Percentiles rank a stretch among this genome's conserved stretches.
These are phyloP conservation scores for Trichoderma erinaceum DNA, from an alignment of 495 filamentous ascomycete species.

Conservation along the genomic window DNA sequence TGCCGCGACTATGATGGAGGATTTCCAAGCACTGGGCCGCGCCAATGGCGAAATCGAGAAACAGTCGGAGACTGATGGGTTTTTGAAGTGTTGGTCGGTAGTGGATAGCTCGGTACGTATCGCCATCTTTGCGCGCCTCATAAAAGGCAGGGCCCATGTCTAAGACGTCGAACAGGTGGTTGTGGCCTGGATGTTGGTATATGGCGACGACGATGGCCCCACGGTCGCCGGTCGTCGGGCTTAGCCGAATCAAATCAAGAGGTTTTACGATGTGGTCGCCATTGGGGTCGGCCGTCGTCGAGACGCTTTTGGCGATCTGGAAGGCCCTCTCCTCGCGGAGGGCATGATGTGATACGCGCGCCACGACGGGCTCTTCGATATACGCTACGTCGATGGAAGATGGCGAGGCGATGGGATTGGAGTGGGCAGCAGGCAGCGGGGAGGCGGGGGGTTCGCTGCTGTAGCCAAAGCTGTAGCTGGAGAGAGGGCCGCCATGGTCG, in stretches of 20 bases:
- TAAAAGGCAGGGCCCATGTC: slow-evolving; percentile 73
- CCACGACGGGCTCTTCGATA: slow-evolving; percentile 55
- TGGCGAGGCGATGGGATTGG: slow-evolving; percentile 19
- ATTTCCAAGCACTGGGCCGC: slow-evolving; percentile 80
- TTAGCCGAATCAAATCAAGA: slow-evolving; percentile 63
- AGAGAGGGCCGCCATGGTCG: slow-evolving; percentile 23
- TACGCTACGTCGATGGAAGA: slow-evolving; percentile 28
- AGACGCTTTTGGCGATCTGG: slow-evolving; percentile 66
- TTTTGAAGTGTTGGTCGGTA: slow-evolving; percentile 41
- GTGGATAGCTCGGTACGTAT: slow-evolving; percentile 37
- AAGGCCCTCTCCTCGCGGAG: slow-evolving; percentile 79
- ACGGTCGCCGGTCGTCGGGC: slow-evolving; percentile 55
- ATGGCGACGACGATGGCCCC: slow-evolving; percentile 64
- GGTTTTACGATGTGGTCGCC: slow-evolving; percentile 68
- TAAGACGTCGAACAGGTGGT: slow-evolving; percentile 62
- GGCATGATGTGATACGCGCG: slow-evolving; percentile 70
- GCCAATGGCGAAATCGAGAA: slow-evolving; percentile 84
- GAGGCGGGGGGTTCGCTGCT: slow-evolving; percentile 34
- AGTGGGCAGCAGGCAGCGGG: slow-evolving; percentile 25
- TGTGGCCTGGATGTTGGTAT: slow-evolving; percentile 69
- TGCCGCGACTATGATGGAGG: slow-evolving; percentile 72
- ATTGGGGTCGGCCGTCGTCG: slow-evolving; percentile 64
- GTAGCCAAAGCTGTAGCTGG: slow-evolving; percentile 14
- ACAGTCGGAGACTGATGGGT: slow-evolving; percentile 61
- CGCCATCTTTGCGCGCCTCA: slow-evolving; percentile 45